A percentile compares a stretch with the other conserved stretches of the same genome.
These are phyloP conservation scores for Pythium coloratum DNA, from an alignment of 352 stramenopile genomes.

Conservation along the genomic window DNA sequence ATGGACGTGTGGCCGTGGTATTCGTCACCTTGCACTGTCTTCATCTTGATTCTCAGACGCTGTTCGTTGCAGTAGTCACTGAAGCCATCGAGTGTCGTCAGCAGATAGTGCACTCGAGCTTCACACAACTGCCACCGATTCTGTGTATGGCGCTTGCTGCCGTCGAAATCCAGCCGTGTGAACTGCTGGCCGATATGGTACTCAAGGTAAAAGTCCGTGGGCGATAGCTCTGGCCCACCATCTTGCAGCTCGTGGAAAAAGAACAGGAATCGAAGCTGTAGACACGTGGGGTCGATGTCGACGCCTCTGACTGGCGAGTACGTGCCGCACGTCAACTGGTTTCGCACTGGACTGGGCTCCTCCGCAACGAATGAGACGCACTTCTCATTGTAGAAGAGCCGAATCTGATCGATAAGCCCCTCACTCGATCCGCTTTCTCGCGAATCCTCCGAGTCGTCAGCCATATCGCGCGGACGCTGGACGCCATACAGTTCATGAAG, in stretches of 20 bases:
- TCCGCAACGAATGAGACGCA: slow-evolving; percentile 18
- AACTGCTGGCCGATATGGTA: slow-evolving; percentile 76
- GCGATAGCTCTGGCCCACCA: slow-evolving; percentile 44
- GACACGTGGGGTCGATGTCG: slow-evolving; percentile 73
- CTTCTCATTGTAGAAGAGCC: slow-evolving; percentile 16
- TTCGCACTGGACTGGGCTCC: slow-evolving; percentile 11
- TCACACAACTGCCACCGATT: slow-evolving; percentile 86
- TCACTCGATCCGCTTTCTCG: not conserved
- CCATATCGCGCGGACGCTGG: not conserved
- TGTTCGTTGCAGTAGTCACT: slow-evolving; percentile 67
- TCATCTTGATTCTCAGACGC: slow-evolving; percentile 70
- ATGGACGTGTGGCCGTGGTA: slow-evolving; percentile 62
- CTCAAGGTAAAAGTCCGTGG: slow-evolving; percentile 74
- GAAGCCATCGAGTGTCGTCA: slow-evolving; percentile 65
- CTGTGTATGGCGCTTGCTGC: slow-evolving; percentile 74
- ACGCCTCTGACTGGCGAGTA: slow-evolving; percentile 31
- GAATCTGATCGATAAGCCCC: slow-evolving; percentile 6
- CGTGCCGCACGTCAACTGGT: slow-evolving; percentile 4
- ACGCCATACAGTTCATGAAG: slow-evolving; percentile 35
- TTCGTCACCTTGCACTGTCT: slow-evolving; percentile 29
- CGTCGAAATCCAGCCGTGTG: slow-evolving; percentile 60
- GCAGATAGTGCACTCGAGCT: slow-evolving; percentile 65
- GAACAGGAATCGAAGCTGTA: slow-evolving; percentile 67
- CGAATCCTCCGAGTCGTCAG: not conserved
- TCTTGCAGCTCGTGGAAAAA: slow-evolving; percentile 88